A percentile compares a stretch with the other conserved stretches of the same genome.
Conservation (phyloP, 176 grass and related monocot genomes). For the Cenchrus purpureus region DNA sequence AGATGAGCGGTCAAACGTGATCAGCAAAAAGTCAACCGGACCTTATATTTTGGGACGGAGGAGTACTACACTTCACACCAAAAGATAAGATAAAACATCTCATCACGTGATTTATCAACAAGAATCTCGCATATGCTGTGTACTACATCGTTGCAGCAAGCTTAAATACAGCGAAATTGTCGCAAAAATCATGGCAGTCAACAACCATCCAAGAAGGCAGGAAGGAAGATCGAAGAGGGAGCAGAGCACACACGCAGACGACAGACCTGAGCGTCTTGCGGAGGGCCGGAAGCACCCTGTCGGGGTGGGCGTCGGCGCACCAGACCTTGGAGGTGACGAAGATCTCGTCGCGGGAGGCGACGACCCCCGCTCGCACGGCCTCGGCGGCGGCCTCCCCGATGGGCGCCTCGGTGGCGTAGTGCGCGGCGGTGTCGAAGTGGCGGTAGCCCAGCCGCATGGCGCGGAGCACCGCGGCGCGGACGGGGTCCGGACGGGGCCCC, state of each 20-base stretch:
- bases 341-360: slow-evolving; percentile 58
- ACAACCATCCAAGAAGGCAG: no score
- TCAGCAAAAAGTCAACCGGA: no score
- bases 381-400: slow-evolving; percentile 60
- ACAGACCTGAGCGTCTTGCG: slow-evolving; percentile 47
- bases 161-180: no score
- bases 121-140: no score
- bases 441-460: slow-evolving; percentile 66
- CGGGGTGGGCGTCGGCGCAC: slow-evolving; percentile 56
- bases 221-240: not conserved
- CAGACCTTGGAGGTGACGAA: slow-evolving; percentile 89
- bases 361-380: slow-evolving; percentile 45
- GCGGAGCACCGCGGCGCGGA: slow-evolving; percentile 46
- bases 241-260: no score
- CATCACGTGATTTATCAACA: no score
- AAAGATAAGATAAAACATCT: no score
- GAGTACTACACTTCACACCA: no score
- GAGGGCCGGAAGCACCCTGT: slow-evolving; percentile 61
- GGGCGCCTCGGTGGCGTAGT: slow-evolving; percentile 62
- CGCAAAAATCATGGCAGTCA: no score
- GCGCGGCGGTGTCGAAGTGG: slow-evolving; percentile 70
- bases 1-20: no score
- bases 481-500: slow-evolving; percentile 40
- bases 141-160: no score
- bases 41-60: no score